A percentile compares a stretch with the other conserved stretches of the same genome.
Conservation (phyloP, 1,284 basidiomycete species). For the Papiliotrema flavescens region DNA sequence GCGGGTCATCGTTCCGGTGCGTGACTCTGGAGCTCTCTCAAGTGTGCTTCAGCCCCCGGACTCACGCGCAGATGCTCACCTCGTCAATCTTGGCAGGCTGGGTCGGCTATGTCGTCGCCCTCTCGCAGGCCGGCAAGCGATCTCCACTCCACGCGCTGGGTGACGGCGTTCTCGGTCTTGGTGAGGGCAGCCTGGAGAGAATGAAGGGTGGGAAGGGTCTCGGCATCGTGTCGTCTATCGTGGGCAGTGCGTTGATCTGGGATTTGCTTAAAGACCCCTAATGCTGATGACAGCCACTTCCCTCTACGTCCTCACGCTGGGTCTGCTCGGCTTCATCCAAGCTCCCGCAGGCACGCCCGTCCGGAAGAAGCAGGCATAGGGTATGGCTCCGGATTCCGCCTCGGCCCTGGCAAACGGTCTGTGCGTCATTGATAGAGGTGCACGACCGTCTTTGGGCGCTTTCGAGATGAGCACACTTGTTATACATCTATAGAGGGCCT, state of each 20-base stretch:
- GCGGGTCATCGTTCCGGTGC: slow-evolving; percentile 42
- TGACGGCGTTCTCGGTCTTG: slow-evolving; percentile 25
- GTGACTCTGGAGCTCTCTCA: slow-evolving; percentile 3
- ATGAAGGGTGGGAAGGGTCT: slow-evolving; percentile 20
- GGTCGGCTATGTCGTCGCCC: slow-evolving; percentile 36
- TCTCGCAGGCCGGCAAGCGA: slow-evolving; percentile 36
- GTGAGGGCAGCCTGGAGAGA: slow-evolving; percentile 16
- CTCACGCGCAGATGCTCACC: slow-evolving; percentile 27
- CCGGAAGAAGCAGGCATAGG: slow-evolving; percentile 19
- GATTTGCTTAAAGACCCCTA: not conserved
- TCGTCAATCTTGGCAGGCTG: slow-evolving; percentile 43
- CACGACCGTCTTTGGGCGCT: no score
- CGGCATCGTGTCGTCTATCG: slow-evolving; percentile 35
- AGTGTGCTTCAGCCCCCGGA: not conserved
- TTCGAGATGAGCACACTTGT: no score
- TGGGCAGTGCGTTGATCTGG: slow-evolving; percentile 30
- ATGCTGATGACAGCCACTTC: slow-evolving; percentile 33
- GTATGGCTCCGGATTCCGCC: not conserved
- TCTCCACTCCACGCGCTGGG: slow-evolving; percentile 20
- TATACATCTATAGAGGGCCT: no score
- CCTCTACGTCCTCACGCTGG: slow-evolving; percentile 40
- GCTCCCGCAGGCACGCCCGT: slow-evolving; percentile 26
- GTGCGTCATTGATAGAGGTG: no score
- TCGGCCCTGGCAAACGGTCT: no score
- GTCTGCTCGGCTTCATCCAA: slow-evolving; percentile 42